Percentiles rank a stretch among this genome's conserved stretches.
Evolutionary conservation across 2,329 filamentous ascomycete species (phyloP).

Genomic region (Celoporthe dispersa): DNA sequence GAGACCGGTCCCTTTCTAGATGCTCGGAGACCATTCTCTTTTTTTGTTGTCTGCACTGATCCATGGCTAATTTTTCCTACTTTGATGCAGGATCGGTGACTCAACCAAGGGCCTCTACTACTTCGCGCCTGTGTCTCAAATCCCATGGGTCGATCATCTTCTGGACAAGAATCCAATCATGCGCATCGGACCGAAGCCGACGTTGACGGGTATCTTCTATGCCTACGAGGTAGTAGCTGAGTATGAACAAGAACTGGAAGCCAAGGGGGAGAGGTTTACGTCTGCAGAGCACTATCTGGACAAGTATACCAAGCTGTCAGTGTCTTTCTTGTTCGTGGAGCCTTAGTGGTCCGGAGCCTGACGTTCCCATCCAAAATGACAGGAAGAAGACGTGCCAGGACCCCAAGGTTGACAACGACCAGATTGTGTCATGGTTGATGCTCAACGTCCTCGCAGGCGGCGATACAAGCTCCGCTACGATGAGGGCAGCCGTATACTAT

Average conservation of each 20-base stretch:
- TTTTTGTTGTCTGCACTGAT: too few species aligned
- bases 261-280: not conserved
- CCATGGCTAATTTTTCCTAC: not conserved
- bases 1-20: not conserved
- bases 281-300: conserved; percentile 9
- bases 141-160: conserved; percentile 36
- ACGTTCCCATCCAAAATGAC: not conserved
- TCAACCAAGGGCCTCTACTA: conserved; percentile 39
- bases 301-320: conserved; percentile 15
- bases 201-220: conserved; percentile 12
- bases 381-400: conserved; percentile 3
- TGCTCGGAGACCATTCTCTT: not conserved
- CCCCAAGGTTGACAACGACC: conserved; percentile 40
- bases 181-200: conserved; percentile 33
- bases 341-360: not conserved
- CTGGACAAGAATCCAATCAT: conserved; percentile 38
- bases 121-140: conserved; percentile 35
- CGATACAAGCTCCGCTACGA: conserved; percentile 42
- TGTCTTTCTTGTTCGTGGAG: not conserved
- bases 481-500: conserved; percentile 44
- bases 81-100: conserved; percentile 6
- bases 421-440: conserved; percentile 42
- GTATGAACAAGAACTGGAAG: conserved; percentile 2
- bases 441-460: conserved; percentile 43
- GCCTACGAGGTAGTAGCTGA: conserved; percentile 14